These are phyloP conservation scores for Rickenella mellea DNA, from an alignment of 768 basidiomycete species.

Conservation along the genomic window DNA sequence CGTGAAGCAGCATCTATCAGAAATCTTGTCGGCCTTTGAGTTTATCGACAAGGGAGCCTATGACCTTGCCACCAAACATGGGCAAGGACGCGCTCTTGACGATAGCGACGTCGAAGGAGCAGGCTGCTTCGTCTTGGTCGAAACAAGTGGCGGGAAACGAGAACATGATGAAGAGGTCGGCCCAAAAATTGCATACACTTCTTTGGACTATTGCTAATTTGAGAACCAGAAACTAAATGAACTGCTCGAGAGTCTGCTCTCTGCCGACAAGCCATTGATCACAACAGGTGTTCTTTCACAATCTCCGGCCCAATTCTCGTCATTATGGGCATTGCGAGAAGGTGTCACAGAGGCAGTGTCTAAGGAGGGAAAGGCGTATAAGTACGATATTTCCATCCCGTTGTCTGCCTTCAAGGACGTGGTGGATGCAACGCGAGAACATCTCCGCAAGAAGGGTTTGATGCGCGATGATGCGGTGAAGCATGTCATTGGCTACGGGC, in stretches of 20 bases:
- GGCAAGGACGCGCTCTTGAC: slow-evolving; percentile 67
- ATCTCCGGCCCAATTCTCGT: slow-evolving; percentile 79
- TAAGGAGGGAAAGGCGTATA: slow-evolving; percentile 92
- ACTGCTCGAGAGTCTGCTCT: slow-evolving; percentile 71
- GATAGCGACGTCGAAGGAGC: slow-evolving; percentile 69
- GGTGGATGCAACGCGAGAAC: slow-evolving; percentile 71
- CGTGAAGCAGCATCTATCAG: slow-evolving; percentile 76
- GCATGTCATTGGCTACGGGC: slow-evolving; percentile 88
- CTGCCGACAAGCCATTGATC: slow-evolving; percentile 65
- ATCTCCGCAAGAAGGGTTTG: slow-evolving; percentile 58
- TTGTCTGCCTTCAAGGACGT: slow-evolving; percentile 78
- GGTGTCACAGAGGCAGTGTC: slow-evolving; percentile 85
- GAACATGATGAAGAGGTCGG: slow-evolving; percentile 90
- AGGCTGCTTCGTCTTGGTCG: slow-evolving; percentile 84
- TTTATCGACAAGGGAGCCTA: slow-evolving; percentile 86
- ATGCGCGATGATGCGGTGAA: slow-evolving; percentile 67
- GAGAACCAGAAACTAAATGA: slow-evolving; percentile 69
- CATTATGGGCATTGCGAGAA: slow-evolving; percentile 88
- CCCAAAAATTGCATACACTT: not conserved
- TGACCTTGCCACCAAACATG: slow-evolving; percentile 75
- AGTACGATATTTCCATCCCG: slow-evolving; percentile 93
- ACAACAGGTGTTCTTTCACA: slow-evolving; percentile 89
- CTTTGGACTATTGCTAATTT: not conserved
- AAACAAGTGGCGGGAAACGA: slow-evolving; percentile 87
- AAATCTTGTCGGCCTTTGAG: slow-evolving; percentile 96